Conservation (phyloP, 805 yeast genomes). For the Suhomyces canberraensis region DNA sequence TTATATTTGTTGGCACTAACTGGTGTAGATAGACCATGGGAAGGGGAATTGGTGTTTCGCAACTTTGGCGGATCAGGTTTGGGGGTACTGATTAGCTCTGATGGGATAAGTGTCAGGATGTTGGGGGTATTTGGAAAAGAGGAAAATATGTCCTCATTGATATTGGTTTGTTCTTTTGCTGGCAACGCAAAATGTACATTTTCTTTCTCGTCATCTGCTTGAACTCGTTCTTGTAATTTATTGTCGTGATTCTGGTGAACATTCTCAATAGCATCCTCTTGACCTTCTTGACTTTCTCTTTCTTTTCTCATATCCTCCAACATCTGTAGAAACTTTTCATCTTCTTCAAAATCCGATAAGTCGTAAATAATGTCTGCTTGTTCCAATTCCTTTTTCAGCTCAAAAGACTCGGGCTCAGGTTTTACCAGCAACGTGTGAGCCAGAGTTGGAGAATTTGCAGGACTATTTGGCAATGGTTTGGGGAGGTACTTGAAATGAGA, state of each 20-base stretch:
- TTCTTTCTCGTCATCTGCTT: neutral
- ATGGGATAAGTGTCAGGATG: neutral
- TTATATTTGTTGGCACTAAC: slow-evolving; percentile 1
- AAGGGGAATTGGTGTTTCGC: too few relatives aligned
- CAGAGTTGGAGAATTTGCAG: neutral
- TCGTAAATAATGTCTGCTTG: slow-evolving; percentile 19
- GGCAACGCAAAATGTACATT: neutral
- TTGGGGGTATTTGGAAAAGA: too few relatives aligned
- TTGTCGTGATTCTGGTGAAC: neutral
- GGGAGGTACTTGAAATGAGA: slow-evolving; percentile 5
- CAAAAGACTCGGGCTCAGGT: slow-evolving; percentile 2
- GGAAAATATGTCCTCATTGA: neutral
- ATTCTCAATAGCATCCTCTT: neutral
- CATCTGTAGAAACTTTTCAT: slow-evolving; percentile 14
- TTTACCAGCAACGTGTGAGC: too few relatives aligned
- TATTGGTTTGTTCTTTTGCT: neutral
- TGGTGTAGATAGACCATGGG: neutral
- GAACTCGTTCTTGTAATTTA: neutral
- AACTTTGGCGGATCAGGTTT: too few relatives aligned
- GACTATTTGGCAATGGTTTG: too few relatives aligned
- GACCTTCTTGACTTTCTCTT: neutral
- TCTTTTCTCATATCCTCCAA: slow-evolving; percentile 5
- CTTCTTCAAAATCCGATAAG: slow-evolving; percentile 21
- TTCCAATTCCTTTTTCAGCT: slow-evolving; percentile 4
- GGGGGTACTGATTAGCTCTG: neutral